Base-by-base conservation (phyloP, 306 rosid genomes). In the Senna siamea region DNA sequence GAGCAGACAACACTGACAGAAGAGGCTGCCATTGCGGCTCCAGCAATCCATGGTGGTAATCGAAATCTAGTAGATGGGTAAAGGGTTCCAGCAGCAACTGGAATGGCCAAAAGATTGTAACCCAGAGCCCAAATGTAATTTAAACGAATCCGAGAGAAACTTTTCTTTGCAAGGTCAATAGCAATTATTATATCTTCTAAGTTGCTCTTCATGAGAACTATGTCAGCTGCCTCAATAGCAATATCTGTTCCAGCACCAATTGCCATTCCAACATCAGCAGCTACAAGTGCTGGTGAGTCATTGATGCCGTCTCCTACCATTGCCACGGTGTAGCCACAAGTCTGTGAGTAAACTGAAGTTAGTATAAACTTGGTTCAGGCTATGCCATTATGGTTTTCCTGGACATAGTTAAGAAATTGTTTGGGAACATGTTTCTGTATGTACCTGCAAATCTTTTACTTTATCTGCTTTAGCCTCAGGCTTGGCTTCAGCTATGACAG, bases 1-100 rank as follows among this genome's bases (percentile, higher is more conserved):
- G 88, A 88, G 63, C 90, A 89, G 9, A 89, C 97, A 26, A 91
- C 97, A 60, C 89, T 88, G 43, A 91, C 92, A 15, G 94, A 91
- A 56, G 97, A 92, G 34, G 96, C 96, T 48, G 96, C 97, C 97
- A 92, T 92, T 40, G 96, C 93, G 13, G 96, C 97, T 59, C 93
- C 97, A 4, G 96, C 97, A 66, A 92, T 47, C 93, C 96, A 92
- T 28, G 97, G 97, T 0, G 90, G 97, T 76, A 92, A 63, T 26
- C 90, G 71, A 56, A 89, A 89, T 55, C 86, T 43, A 3, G 88
- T 84, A 17, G 80, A 84, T 11, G 96, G 93, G 73, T 81, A 89
- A 22, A 91, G 82, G 23, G 63, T 77, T 5, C 96, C 93, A 0
- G 96, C 93, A 15, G 97, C 96, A 2, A 92, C 77, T 5, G 93